Evolutionary conservation across 345 rosid species (phyloP).

Genomic region (Raphanus raphanistrum): DNA sequence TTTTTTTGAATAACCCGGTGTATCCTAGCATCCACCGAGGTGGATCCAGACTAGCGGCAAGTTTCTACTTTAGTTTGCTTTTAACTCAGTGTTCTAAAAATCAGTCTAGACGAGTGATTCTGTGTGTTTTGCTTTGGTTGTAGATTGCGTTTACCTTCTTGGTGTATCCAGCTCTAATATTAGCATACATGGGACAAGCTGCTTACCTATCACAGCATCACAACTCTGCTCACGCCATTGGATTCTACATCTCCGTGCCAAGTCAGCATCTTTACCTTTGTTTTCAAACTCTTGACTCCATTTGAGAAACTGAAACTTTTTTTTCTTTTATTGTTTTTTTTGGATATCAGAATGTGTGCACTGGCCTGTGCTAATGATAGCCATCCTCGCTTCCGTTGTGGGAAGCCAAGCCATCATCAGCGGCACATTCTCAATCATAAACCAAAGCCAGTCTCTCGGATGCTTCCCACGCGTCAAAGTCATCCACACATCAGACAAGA

Average conservation of each 20-base stretch:
- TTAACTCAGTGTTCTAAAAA: no score
- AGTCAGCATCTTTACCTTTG: slow-evolving; percentile 43
- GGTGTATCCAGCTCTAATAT: slow-evolving; percentile 95
- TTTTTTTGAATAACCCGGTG: no score
- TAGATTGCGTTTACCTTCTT: slow-evolving; percentile 95
- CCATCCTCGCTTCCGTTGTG: slow-evolving; percentile 96
- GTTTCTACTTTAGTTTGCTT: no score
- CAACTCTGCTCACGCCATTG: slow-evolving; percentile 54
- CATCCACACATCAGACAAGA: slow-evolving; percentile 92
- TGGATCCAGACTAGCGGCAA: no score
- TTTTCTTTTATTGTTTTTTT: slow-evolving; percentile 16
- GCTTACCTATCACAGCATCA: slow-evolving; percentile 95
- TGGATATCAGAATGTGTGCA: slow-evolving; percentile 58
- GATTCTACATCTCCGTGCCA: slow-evolving; percentile 92
- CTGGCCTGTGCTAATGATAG: slow-evolving; percentile 81
- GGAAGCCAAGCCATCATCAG: slow-evolving; percentile 99
- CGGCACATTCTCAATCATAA: slow-evolving; percentile 97
- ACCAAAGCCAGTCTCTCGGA: slow-evolving; percentile 97
- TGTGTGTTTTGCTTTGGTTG: slow-evolving; percentile 1
- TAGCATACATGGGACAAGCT: slow-evolving; percentile 99
- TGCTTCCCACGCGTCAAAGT: slow-evolving; percentile 99
- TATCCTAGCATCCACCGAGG: no score
- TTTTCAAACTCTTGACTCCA: neutral
- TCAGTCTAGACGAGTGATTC: no score
- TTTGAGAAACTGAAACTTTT: neutral